phyloP scores from a whole-genome alignment of 163 green algal genomes.

The Scenedesmus sp. region DNA sequence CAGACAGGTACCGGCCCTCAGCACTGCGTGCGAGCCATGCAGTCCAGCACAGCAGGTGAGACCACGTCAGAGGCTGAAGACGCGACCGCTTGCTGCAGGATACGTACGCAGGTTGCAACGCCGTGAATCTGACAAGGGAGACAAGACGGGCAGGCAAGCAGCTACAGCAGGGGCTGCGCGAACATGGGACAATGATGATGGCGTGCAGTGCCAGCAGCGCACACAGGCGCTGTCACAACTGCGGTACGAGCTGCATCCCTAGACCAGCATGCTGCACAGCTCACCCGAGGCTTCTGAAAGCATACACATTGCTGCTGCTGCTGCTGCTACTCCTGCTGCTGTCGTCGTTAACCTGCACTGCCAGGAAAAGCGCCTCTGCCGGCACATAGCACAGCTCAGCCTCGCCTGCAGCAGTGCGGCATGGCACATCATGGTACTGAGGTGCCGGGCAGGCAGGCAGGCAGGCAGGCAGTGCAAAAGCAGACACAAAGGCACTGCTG shows the following conservation, averaged over 20 bases:
- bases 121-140: too few relatives aligned
- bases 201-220: too few relatives aligned
- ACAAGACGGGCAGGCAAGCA: too few relatives aligned
- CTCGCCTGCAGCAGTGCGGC: background rate
- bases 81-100: too few relatives aligned
- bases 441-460: background rate
- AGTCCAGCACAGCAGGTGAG: too few relatives aligned
- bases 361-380: slow-evolving; percentile 24
- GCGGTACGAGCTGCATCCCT: background rate
- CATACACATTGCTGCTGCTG: background rate
- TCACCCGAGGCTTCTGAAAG: slow-evolving; percentile 49
- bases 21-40: slow-evolving; percentile 15
- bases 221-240: background rate
- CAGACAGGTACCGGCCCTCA: slow-evolving; percentile 29
- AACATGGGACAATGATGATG: too few relatives aligned
- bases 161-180: too few relatives aligned
- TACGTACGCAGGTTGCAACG: too few relatives aligned
- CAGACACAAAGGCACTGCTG: background rate
- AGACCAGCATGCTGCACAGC: background rate
- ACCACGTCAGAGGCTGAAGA: too few relatives aligned
- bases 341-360: background rate
- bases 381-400: slow-evolving; percentile 4
- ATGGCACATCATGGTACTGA: background rate
- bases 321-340: background rate
- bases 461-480: background rate